Base-by-base conservation (phyloP, 306 rosid genomes). In the Malus sieversii region DNA sequence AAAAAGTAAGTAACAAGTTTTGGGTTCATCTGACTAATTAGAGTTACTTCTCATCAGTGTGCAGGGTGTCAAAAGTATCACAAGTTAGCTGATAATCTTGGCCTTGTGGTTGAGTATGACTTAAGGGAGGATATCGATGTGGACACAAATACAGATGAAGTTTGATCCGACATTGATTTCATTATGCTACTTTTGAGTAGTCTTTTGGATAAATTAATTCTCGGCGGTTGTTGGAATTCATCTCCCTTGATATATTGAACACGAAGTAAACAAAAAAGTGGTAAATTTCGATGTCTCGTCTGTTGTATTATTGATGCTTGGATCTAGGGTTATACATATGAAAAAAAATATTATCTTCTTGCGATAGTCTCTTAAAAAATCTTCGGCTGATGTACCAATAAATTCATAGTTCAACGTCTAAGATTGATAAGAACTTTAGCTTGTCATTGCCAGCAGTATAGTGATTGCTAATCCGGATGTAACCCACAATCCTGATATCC, bases 51-150 rank as follows among this genome's bases (percentile, higher is more conserved):
- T 80, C 76, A 33, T 51, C 82, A 88, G 96, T 89, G 93, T 87
- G 98, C 93, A 85, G 97, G 97, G 78, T 92, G 96, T 69, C 87
- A 81, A 53, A 81, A 66, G 83, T 83, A 92, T 87, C 93, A 90
- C 88, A 90, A 87, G 77, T 82, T 95, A 73, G 96, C 86, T 48
- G 98, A 95, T 80, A 89, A 89, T 84, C 96, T 89, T 53, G 96
- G 93, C 70, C 93, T 95, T 51, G 82, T 90, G 27, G 84, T 80
- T 14, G 96, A 90, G 82, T 89, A 89, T 51, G 90, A 92, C 84
- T 84, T 92, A 72, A 87, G 84, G 79, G 89, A 86, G 83, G 79
- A 87, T 78, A 76, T 22, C 9, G 80, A 83, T 77, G 30, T 6
- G 4, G 91, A 86, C 53, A 60, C 82, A 4, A 80, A 80, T 73